phyloP scores from a whole-genome alignment of 2,329 filamentous ascomycete genomes.

The Elsinoe arachidis region DNA sequence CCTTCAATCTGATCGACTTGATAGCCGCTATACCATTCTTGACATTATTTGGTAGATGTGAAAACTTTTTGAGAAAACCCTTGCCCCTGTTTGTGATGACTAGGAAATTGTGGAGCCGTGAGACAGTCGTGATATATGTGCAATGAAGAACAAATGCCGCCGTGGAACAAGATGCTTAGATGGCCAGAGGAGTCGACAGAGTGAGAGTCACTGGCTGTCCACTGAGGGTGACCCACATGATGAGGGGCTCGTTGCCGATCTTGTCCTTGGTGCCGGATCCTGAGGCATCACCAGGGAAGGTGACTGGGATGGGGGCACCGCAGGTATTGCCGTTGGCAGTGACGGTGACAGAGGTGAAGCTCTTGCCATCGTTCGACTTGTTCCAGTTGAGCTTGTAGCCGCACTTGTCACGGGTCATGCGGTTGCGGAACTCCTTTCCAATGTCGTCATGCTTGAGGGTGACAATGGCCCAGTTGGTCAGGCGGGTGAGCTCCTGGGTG shows the following conservation, averaged over 20 bases:
- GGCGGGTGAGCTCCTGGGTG: slow-evolving; percentile 45
- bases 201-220: slow-evolving; percentile 29
- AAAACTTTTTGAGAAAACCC: neutral
- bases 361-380: slow-evolving; percentile 33
- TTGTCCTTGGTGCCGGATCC: slow-evolving; percentile 42
- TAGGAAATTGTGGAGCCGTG: slow-evolving; percentile 4
- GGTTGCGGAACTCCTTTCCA: slow-evolving; percentile 43
- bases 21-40: neutral
- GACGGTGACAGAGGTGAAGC: slow-evolving; percentile 45
- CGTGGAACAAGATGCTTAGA: neutral
- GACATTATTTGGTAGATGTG: neutral
- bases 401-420: slow-evolving; percentile 47
- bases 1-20: neutral
- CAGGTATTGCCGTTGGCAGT: slow-evolving; percentile 44
- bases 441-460: slow-evolving; percentile 50
- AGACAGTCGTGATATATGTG: slow-evolving; percentile 11
- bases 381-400: slow-evolving; percentile 41
- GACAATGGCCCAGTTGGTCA: slow-evolving; percentile 47
- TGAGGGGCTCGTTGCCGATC: slow-evolving; percentile 40
- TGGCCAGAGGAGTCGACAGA: slow-evolving; percentile 20
- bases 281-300: slow-evolving; percentile 40
- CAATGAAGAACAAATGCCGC: slow-evolving; percentile 1
- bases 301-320: slow-evolving; percentile 45
- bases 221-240: slow-evolving; percentile 32
- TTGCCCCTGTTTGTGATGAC: neutral